These are phyloP conservation scores for Margaritispora aquatica DNA, from an alignment of 495 filamentous ascomycete species.

Conservation along the genomic window DNA sequence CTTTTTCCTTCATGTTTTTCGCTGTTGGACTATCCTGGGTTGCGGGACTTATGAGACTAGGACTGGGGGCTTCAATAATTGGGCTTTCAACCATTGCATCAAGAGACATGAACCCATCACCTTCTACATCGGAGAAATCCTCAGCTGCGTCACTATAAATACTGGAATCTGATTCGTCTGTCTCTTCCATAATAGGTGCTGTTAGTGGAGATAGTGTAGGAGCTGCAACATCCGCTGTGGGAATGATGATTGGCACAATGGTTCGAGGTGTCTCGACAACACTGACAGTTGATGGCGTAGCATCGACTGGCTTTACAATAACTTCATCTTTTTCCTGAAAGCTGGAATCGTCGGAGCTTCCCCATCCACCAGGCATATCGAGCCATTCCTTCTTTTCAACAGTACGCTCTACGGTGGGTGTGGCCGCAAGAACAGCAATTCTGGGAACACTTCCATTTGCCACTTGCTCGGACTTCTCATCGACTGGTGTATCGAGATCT, in stretches of 20 bases:
- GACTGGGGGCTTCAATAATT: neutral
- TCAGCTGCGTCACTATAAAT: constrained; percentile 89
- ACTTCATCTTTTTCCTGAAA: constrained; percentile 13
- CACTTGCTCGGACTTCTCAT: neutral
- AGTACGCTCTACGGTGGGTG: constrained; percentile 36
- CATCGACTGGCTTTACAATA: constrained; percentile 11
- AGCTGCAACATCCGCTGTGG: constrained; percentile 16
- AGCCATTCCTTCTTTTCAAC: constrained; percentile 25
- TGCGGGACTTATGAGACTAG: constrained; percentile 7
- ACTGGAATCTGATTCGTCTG: constrained; percentile 37
- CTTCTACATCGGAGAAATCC: constrained; percentile 60
- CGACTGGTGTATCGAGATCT: neutral
- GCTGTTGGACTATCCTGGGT: constrained; percentile 19
- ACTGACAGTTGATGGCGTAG: constrained; percentile 32
- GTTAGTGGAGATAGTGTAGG: constrained; percentile 21
- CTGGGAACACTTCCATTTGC: constrained; percentile 25
- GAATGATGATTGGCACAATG: neutral
- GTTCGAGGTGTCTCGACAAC: constrained; percentile 29
- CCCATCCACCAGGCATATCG: constrained; percentile 32
- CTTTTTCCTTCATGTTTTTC: constrained; percentile 10
- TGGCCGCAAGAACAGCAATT: constrained; percentile 36
- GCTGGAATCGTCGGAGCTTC: constrained; percentile 27
- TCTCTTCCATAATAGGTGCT: constrained; percentile 17
- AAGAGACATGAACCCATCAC: constrained; percentile 74
- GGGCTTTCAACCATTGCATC: constrained; percentile 71